Conservation (phyloP, 495 filamentous ascomycete genomes). For the Hapsidospora chrysogenum region DNA sequence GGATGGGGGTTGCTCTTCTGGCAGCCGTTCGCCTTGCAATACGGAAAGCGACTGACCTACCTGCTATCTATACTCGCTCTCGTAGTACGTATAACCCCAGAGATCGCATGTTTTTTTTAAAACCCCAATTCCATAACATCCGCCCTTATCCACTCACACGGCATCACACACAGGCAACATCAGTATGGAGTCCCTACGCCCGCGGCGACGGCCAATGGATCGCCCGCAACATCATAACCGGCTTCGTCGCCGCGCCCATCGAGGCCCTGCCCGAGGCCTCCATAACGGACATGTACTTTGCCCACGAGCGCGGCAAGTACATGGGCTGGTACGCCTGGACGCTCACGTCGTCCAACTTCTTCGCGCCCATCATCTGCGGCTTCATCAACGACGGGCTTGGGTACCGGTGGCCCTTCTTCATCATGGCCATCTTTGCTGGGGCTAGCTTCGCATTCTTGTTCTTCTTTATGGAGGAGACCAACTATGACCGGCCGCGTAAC, state of each 20-base stretch:
- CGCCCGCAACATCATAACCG: slow-evolving; percentile 38
- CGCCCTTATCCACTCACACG: too few relatives aligned
- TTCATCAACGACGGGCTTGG: slow-evolving; percentile 51
- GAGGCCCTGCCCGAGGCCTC: slow-evolving; percentile 47
- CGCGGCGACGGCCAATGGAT: slow-evolving; percentile 45
- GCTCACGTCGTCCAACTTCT: slow-evolving; percentile 45
- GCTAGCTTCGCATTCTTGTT: slow-evolving; percentile 40
- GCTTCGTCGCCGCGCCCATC: slow-evolving; percentile 49
- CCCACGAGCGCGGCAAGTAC: slow-evolving; percentile 46
- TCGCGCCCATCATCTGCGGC: slow-evolving; percentile 47
- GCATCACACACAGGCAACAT: slow-evolving; percentile 12
- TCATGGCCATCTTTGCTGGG: slow-evolving; percentile 43
- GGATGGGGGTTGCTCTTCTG: slow-evolving; percentile 51
- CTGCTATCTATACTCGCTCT: slow-evolving; percentile 37
- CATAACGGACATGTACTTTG: slow-evolving; percentile 51
- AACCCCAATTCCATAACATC: background rate
- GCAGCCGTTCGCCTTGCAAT: slow-evolving; percentile 52
- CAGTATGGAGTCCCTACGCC: slow-evolving; percentile 28
- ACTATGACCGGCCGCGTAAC: slow-evolving; percentile 35
- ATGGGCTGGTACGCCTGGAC: slow-evolving; percentile 49
- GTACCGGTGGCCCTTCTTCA: slow-evolving; percentile 49
- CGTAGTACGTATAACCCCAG: slow-evolving; percentile 3
- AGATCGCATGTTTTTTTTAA: background rate
- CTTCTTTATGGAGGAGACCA: slow-evolving; percentile 58
- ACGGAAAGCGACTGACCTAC: slow-evolving; percentile 47